These are phyloP conservation scores for Saccharata proteae DNA, from an alignment of 2,329 filamentous ascomycete genomes.

Conservation along the genomic window DNA sequence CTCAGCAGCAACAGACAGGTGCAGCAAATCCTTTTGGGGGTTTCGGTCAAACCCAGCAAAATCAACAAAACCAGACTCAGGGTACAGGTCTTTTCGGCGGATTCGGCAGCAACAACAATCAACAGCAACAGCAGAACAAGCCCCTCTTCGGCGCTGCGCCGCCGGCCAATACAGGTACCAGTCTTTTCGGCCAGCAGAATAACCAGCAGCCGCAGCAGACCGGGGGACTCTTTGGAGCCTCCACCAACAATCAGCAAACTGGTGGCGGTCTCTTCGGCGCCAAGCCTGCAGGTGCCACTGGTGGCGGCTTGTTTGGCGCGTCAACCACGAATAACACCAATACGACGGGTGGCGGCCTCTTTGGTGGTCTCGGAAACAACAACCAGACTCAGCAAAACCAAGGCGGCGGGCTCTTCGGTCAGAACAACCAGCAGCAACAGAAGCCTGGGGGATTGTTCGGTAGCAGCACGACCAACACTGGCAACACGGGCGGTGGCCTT, in stretches of 20 bases:
- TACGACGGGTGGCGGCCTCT: slow-evolving; percentile 16
- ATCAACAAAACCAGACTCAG: slow-evolving; percentile 17
- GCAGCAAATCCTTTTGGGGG: slow-evolving; percentile 16
- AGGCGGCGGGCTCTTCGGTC: slow-evolving; percentile 19
- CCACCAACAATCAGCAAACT: slow-evolving; percentile 21
- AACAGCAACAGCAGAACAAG: slow-evolving; percentile 28
- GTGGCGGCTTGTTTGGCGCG: slow-evolving; percentile 21
- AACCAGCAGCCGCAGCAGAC: slow-evolving; percentile 12
- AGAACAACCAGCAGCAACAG: slow-evolving; percentile 18
- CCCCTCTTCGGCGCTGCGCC: slow-evolving; percentile 20
- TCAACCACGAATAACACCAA: slow-evolving; percentile 9
- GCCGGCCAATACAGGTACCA: slow-evolving; percentile 24
- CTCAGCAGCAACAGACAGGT: slow-evolving; percentile 11
- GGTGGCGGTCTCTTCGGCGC: slow-evolving; percentile 30
- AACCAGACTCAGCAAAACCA: slow-evolving; percentile 11
- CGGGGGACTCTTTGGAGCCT: slow-evolving; percentile 37
- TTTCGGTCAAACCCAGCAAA: slow-evolving; percentile 14
- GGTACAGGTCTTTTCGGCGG: slow-evolving; percentile 32
- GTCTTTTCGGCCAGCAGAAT: slow-evolving; percentile 35
- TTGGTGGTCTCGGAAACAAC: slow-evolving; percentile 11
- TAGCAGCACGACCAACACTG: slow-evolving; percentile 2
- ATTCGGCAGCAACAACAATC: slow-evolving; percentile 24
- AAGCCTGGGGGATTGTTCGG: slow-evolving; percentile 28
- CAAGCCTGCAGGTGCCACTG: slow-evolving; percentile 16
- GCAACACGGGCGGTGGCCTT: slow-evolving; percentile 31